Evolutionary conservation across 495 filamentous ascomycete species (phyloP), one percentile per base, ranked within the genome.

Genomic region (Podospora tetraspora): DNA sequence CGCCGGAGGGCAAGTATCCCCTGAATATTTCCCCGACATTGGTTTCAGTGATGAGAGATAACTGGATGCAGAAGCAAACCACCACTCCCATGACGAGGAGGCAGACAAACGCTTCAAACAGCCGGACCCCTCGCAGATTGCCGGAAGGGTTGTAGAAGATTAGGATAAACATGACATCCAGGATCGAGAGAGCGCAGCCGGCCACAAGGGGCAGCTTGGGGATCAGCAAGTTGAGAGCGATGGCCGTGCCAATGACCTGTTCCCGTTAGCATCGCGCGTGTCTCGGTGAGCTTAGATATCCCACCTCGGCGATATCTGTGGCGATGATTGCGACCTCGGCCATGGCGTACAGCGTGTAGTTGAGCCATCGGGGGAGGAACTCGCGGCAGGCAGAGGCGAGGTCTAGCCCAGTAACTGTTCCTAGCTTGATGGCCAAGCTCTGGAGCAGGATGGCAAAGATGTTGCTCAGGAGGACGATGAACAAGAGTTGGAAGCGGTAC

Each of bases 61-160:
- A 88, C 75, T 96, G 91, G 68, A 96, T 90, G 75, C 91, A 93
- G 76, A 97, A 96, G 79, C 92, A 96, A n/a, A 93, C 77, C 19
- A 94, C 92, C 0, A 97, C 93, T 8, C 89, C 92, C 29, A 96
- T 75, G 3, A 97, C 93, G 7, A 97, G 77, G 3, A 83, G 77
- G 81, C 90, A 88, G 66, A 97, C 92, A 70, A 92, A 92, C 71
- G 85, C 83, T 78, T 97, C 93, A 73, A 97, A 97, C 9, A 85
- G 71, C 56, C 93, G 86, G 16, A 96, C 77, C 0, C 91, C 89
- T 71, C 79, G 83, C 86, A 96, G 91, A 3, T 87, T 83, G 16
- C 89, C 91, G 63, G 86, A 84, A 0, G 91, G 91, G n/a, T 84
- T 82, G 78, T 95, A 96, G 77, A 96, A 96, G 67, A 97, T 72